phyloP scores from a whole-genome alignment of 1,284 basidiomycete genomes.

The Malassezia restricta region DNA sequence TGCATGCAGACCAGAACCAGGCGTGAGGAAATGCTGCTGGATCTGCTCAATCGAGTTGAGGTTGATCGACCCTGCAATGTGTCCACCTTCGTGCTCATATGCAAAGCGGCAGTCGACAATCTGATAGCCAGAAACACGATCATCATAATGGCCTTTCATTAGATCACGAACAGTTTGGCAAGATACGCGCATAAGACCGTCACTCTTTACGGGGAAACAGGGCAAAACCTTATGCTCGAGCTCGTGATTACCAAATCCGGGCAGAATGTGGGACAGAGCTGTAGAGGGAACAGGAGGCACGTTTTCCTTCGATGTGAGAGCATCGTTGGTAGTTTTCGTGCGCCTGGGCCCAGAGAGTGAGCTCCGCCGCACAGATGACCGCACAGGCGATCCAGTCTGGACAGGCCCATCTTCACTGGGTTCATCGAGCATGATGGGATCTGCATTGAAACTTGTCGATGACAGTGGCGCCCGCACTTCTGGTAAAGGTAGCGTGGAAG shows the following conservation, averaged over 20 bases:
- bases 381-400: slow-evolving; percentile 11
- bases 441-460: neutral
- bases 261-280: slow-evolving; percentile 12
- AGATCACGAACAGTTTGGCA: slow-evolving; percentile 52
- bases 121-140: slow-evolving; percentile 29
- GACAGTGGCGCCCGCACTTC: neutral
- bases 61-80: slow-evolving; percentile 82
- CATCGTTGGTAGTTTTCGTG: neutral
- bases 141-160: slow-evolving; percentile 32
- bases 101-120: slow-evolving; percentile 95
- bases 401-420: neutral
- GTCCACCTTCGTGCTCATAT: slow-evolving; percentile 88
- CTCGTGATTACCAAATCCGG: slow-evolving; percentile 39
- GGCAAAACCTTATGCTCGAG: slow-evolving; percentile 76
- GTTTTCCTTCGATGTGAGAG: slow-evolving; percentile 5
- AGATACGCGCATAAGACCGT: slow-evolving; percentile 84
- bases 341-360: neutral
- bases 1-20: slow-evolving; percentile 48
- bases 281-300: neutral
- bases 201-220: slow-evolving; percentile 81
- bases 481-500: neutral
- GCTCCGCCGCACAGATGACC: slow-evolving; percentile 1
- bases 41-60: slow-evolving; percentile 71
- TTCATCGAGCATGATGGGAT: neutral
- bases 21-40: slow-evolving; percentile 65